phyloP scores from a whole-genome alignment of 306 rosid species.

The Trichosanthes truncata region DNA sequence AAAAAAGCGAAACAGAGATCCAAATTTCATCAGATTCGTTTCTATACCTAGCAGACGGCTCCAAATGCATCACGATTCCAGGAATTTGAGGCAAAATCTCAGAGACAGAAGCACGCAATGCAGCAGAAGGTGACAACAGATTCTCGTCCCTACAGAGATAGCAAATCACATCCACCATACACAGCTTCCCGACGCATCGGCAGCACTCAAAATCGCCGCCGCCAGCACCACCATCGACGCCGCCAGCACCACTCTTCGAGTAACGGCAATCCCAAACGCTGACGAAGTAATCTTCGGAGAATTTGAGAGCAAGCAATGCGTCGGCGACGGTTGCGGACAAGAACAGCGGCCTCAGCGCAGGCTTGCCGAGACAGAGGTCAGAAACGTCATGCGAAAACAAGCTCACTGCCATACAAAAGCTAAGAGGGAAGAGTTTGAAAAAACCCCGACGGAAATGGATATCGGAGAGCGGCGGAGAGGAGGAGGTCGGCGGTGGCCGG shows the following conservation, averaged over 20 bases:
- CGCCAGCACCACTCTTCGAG: constrained; percentile 1
- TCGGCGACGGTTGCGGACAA: constrained; percentile 60
- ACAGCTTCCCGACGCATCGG: constrained; percentile 65
- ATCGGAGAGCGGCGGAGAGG: not conserved
- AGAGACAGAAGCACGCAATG: constrained; percentile 62
- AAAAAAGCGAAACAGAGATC: not conserved
- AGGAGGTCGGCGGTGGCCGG: not conserved
- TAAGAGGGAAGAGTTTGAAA: not conserved
- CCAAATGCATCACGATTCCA: constrained; percentile 45
- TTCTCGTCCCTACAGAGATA: constrained; percentile 44
- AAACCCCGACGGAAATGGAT: not conserved
- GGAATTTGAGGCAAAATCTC: constrained; percentile 27
- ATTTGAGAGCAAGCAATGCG: constrained; percentile 48
- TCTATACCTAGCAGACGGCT: constrained; percentile 67
- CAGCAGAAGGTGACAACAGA: constrained; percentile 48
- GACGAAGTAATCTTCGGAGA: constrained; percentile 53
- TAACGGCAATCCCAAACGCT: constrained; percentile 69
- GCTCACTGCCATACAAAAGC: constrained; percentile 86
- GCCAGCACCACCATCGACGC: not conserved
- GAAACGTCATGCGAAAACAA: constrained; percentile 65
- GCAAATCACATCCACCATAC: constrained; percentile 79
- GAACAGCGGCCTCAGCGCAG: constrained; percentile 64
- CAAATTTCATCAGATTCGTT: not conserved
- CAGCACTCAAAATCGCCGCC: constrained; percentile 21
- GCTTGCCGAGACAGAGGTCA: constrained; percentile 98